Evolutionary conservation across 768 basidiomycete genomes (phyloP).

Genomic region (Panaeolus cyanescens): DNA sequence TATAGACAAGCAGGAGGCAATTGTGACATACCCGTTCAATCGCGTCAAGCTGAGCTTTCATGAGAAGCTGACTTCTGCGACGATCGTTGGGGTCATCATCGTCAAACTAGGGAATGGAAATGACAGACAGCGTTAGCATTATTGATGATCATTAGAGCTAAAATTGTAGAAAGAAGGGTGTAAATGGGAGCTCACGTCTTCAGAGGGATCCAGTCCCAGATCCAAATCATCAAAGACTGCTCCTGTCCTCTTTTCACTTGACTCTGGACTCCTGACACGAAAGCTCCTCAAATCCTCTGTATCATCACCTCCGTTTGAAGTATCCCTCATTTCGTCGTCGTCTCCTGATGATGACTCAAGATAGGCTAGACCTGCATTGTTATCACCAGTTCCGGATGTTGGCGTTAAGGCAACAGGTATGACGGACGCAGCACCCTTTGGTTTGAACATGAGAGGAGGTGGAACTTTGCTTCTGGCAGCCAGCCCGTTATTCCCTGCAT

Average conservation of each 20-base stretch:
- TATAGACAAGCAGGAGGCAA: not conserved
- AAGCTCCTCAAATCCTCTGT: slow-evolving; percentile 31
- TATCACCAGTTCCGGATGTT: slow-evolving; percentile 35
- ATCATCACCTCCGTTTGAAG: slow-evolving; percentile 42
- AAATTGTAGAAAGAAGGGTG: slow-evolving; percentile 8
- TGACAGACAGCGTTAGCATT: slow-evolving; percentile 4
- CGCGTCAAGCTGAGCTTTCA: slow-evolving; percentile 77
- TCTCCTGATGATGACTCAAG: slow-evolving; percentile 28
- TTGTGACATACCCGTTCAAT: slow-evolving; percentile 60
- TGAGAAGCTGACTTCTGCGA: slow-evolving; percentile 71
- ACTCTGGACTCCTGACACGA: slow-evolving; percentile 34
- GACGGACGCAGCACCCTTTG: slow-evolving; percentile 30
- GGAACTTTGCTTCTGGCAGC: slow-evolving; percentile 43
- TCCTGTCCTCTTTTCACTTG: slow-evolving; percentile 48
- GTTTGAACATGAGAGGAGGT: slow-evolving; percentile 56
- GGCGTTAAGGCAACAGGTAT: slow-evolving; percentile 39
- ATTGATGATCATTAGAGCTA: slow-evolving; percentile 1
- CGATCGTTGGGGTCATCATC: slow-evolving; percentile 73
- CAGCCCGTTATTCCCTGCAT: not conserved
- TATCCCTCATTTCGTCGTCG: slow-evolving; percentile 14
- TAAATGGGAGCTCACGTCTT: slow-evolving; percentile 35
- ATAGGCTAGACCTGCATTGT: slow-evolving; percentile 45
- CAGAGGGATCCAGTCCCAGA: slow-evolving; percentile 47
- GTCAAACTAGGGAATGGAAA: slow-evolving; percentile 51
- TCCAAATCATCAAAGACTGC: slow-evolving; percentile 55